Evolutionary conservation across 352 stramenopile species (phyloP).

Genomic region (Globisporangium alternatum): DNA sequence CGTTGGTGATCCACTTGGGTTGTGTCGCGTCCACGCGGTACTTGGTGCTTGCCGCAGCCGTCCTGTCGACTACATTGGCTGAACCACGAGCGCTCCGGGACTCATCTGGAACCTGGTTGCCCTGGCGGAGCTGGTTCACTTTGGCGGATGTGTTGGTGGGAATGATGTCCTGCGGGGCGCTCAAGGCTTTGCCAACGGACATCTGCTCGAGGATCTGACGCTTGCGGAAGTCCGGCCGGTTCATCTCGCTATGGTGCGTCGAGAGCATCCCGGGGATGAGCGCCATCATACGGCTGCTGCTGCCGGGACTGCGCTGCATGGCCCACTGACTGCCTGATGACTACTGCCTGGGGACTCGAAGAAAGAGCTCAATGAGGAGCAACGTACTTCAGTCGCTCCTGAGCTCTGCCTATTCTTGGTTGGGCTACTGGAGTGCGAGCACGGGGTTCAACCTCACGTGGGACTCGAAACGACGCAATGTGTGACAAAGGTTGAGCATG

Average conservation of each 20-base stretch:
- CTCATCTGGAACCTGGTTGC: neutral
- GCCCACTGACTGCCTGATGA: constrained; percentile 2
- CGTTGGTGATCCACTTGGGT: constrained; percentile 65
- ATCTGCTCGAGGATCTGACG: constrained; percentile 66
- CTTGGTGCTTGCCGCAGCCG: constrained; percentile 25
- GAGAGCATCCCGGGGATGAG: constrained; percentile 61
- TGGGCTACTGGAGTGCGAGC: neutral
- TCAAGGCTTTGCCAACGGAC: constrained; percentile 38
- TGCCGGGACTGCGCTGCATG: constrained; percentile 6
- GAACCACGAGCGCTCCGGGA: neutral
- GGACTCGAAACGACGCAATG: neutral
- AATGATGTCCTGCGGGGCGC: neutral
- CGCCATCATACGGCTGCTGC: constrained; percentile 19
- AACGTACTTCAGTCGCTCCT: neutral
- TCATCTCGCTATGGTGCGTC: constrained; percentile 41
- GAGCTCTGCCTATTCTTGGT: constrained; percentile 1
- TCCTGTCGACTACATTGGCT: neutral
- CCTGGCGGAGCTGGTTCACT: constrained; percentile 10
- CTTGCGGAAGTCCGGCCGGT: constrained; percentile 51
- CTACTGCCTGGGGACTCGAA: neutral
- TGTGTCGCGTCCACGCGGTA: constrained; percentile 48
- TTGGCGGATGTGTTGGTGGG: constrained; percentile 13
- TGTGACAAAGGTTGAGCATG: neutral
- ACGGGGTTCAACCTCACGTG: neutral
- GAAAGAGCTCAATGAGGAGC: neutral